Conservation (phyloP, 2,329 filamentous ascomycete genomes). For the Karstenula rhodostoma region DNA sequence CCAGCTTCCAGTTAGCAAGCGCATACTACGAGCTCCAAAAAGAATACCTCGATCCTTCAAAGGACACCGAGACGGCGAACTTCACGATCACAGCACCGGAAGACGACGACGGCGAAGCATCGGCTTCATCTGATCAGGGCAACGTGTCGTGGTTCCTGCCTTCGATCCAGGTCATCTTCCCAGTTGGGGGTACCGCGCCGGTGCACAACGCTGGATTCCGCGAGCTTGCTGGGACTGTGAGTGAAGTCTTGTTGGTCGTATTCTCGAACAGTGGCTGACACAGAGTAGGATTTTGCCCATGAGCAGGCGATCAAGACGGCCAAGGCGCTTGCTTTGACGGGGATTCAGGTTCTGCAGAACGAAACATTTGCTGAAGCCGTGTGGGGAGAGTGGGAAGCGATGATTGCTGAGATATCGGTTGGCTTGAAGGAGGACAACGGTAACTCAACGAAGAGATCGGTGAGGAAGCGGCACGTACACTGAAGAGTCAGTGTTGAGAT, state of each 20-base stretch:
- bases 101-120: constrained; percentile 6
- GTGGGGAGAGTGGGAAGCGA: constrained; percentile 18
- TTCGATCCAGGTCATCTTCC: constrained; percentile 17
- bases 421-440: background rate
- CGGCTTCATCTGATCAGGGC: constrained; percentile 17
- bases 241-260: background rate
- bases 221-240: constrained; percentile 14
- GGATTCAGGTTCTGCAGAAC: constrained; percentile 17
- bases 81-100: constrained; percentile 11
- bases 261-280: background rate
- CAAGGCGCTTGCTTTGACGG: constrained; percentile 21
- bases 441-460: background rate
- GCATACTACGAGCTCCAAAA: constrained; percentile 10
- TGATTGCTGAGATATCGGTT: constrained; percentile 15
- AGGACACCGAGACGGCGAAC: constrained; percentile 10
- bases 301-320: constrained; percentile 19
- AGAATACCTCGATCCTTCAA: constrained; percentile 4
- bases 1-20: constrained; percentile 9
- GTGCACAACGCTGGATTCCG: constrained; percentile 17
- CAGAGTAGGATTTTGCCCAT: constrained; percentile 14
- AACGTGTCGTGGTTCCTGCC: constrained; percentile 22
- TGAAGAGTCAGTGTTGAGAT: background rate
- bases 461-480: constrained; percentile 4
- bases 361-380: constrained; percentile 16
- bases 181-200: constrained; percentile 12